These are phyloP conservation scores for Elsinoe fawcettii DNA, from an alignment of 2,329 filamentous ascomycete genomes.

Conservation along the genomic window DNA sequence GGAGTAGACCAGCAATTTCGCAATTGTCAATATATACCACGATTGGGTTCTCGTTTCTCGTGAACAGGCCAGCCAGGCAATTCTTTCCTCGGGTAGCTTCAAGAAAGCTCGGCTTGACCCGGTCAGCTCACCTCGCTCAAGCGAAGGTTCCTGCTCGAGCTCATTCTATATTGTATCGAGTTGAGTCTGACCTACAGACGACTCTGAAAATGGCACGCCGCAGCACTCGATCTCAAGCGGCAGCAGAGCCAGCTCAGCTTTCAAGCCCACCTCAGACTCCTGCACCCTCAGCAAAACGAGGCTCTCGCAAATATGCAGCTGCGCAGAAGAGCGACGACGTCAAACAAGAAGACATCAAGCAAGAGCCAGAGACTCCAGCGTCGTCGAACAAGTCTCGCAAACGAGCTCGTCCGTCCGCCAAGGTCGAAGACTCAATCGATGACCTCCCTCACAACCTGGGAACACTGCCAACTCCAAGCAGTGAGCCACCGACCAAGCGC, in stretches of 20 bases:
- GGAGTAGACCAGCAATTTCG: neutral
- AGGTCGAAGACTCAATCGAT: constrained; percentile 30
- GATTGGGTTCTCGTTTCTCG: too few species aligned
- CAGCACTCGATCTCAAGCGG: constrained; percentile 18
- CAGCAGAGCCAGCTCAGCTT: constrained; percentile 31
- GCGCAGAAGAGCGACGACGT: constrained; percentile 17
- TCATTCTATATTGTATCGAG: neutral
- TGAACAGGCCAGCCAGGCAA: neutral
- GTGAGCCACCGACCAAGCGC: constrained; percentile 18
- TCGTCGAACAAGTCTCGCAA: constrained; percentile 27
- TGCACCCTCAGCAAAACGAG: constrained; percentile 25
- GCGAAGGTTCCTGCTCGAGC: neutral
- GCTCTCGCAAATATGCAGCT: constrained; percentile 19
- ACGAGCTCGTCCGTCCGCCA: constrained; percentile 22
- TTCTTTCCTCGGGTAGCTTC: neutral
- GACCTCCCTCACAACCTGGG: constrained; percentile 53
- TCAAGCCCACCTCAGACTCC: constrained; percentile 39
- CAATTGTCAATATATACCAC: neutral
- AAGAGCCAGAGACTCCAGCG: constrained; percentile 17
- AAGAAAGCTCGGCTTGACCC: neutral
- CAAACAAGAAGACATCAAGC: constrained; percentile 21
- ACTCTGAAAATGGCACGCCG: constrained; percentile 15
- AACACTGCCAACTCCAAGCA: constrained; percentile 26
- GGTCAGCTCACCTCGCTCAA: neutral
- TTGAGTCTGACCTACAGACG: neutral